Percentiles rank a stretch among this genome's conserved stretches.
Evolutionary conservation across 2,329 filamentous ascomycete species (phyloP).

Genomic region (Sphaerulina populicola): DNA sequence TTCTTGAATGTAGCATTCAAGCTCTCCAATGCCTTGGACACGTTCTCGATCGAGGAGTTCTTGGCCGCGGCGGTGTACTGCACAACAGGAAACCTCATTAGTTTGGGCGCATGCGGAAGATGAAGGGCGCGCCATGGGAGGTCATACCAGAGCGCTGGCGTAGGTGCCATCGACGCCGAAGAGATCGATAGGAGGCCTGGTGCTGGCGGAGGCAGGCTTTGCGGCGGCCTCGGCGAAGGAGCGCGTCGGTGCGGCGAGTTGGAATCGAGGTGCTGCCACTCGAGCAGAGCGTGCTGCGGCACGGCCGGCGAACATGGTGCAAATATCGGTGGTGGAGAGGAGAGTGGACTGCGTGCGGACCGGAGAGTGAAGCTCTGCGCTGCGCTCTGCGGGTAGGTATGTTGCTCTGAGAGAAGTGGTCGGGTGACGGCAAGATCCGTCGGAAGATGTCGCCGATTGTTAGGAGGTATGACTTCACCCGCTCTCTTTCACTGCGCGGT

Average conservation of each 20-base stretch:
- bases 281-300: constrained; percentile 50
- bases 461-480: background rate
- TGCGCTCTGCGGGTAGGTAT: background rate
- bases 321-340: constrained; percentile 14
- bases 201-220: constrained; percentile 49
- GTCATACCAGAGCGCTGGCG: constrained; percentile 41
- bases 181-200: constrained; percentile 80
- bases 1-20: constrained; percentile 66
- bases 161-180: constrained; percentile 98
- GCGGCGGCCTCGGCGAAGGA: constrained; percentile 61
- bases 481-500: background rate
- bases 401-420: background rate
- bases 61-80: constrained; percentile 96
- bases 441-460: background rate
- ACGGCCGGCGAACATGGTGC: constrained; percentile 50
- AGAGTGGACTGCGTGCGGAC: constrained; percentile 5
- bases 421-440: background rate
- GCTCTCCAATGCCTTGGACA: constrained; percentile 66
- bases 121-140: background rate
- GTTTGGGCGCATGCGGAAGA: background rate
- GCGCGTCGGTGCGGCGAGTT: constrained; percentile 54
- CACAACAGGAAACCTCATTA: background rate
- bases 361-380: constrained; percentile 4
- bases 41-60: constrained; percentile 73
- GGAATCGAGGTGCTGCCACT: constrained; percentile 50